Conservation (phyloP, 2,329 filamentous ascomycete genomes). For the Fusarium anthophilum region DNA sequence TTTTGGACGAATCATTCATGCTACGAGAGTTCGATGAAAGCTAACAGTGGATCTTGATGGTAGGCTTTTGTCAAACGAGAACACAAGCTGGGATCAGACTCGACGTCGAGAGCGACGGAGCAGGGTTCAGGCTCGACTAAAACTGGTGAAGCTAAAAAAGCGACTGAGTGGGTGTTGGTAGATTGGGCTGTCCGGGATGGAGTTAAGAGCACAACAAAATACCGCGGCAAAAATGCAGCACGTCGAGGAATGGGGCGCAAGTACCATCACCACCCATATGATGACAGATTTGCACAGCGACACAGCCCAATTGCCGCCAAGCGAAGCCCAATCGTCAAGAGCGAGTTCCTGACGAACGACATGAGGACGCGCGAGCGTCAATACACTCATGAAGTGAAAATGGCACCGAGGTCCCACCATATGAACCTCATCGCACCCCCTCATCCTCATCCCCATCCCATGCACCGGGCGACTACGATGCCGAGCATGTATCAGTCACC, state of each 20-base stretch:
- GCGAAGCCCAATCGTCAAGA: slow-evolving; percentile 47
- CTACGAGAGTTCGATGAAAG: neutral
- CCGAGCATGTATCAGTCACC: slow-evolving; percentile 32
- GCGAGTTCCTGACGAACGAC: slow-evolving; percentile 46
- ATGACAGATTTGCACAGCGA: slow-evolving; percentile 29
- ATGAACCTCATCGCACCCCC: slow-evolving; percentile 17
- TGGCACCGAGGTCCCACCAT: slow-evolving; percentile 35
- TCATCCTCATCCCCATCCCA: slow-evolving; percentile 11
- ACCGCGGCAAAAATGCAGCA: slow-evolving; percentile 63
- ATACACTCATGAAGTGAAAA: slow-evolving; percentile 32
- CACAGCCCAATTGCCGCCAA: slow-evolving; percentile 43
- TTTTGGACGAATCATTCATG: neutral
- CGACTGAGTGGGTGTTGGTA: slow-evolving; percentile 80
- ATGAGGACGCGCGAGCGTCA: slow-evolving; percentile 38
- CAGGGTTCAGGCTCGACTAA: slow-evolving; percentile 4
- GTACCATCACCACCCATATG: slow-evolving; percentile 21
- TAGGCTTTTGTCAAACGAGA: slow-evolving; percentile 56
- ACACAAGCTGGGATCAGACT: slow-evolving; percentile 43
- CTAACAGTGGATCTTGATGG: slow-evolving; percentile 24
- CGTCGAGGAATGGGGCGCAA: slow-evolving; percentile 35
- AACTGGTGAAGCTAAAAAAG: slow-evolving; percentile 64
- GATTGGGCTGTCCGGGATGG: slow-evolving; percentile 74
- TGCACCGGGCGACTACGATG: slow-evolving; percentile 33
- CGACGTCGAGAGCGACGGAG: slow-evolving; percentile 3
- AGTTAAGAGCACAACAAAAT: slow-evolving; percentile 87